Percentiles rank a stretch among this genome's conserved stretches.
Evolutionary conservation across 2,329 filamentous ascomycete genomes (phyloP).

Genomic region (Neophaeococcomyces mojaviensis): DNA sequence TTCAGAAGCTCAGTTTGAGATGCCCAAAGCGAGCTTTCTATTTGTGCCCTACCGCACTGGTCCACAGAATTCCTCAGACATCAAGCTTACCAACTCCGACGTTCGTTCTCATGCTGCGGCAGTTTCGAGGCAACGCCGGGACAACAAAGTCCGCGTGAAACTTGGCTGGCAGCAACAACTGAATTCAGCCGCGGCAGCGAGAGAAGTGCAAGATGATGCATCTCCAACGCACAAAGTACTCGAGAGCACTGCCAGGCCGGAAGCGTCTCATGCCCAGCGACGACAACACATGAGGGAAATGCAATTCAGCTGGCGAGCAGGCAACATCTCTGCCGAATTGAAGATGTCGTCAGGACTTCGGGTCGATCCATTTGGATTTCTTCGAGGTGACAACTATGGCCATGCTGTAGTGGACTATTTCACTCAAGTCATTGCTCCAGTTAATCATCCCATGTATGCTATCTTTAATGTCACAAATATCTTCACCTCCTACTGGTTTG

Average conservation of each 20-base stretch:
- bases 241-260: neutral
- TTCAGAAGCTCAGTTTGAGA: neutral
- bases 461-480: constrained; percentile 9
- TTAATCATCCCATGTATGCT: constrained; percentile 6
- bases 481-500: constrained; percentile 6
- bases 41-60: constrained; percentile 7
- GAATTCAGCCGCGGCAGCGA: neutral
- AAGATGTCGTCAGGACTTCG: neutral
- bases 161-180: neutral
- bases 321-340: neutral
- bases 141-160: constrained; percentile 1
- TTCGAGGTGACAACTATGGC: neutral
- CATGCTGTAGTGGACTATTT: constrained; percentile 5
- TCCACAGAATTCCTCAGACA: neutral
- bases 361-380: constrained; percentile 3
- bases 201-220: neutral
- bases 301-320: constrained; percentile 8
- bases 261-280: neutral
- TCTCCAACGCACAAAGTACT: neutral
- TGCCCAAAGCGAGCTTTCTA: constrained; percentile 5
- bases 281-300: constrained; percentile 8
- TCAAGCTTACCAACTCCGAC: constrained; percentile 5
- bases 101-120: constrained; percentile 8
- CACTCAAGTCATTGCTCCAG: constrained; percentile 2
- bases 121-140: constrained; percentile 6